Evolutionary conservation across 208 protist species (phyloP).

Genomic region (Leishmania mexicana): DNA sequence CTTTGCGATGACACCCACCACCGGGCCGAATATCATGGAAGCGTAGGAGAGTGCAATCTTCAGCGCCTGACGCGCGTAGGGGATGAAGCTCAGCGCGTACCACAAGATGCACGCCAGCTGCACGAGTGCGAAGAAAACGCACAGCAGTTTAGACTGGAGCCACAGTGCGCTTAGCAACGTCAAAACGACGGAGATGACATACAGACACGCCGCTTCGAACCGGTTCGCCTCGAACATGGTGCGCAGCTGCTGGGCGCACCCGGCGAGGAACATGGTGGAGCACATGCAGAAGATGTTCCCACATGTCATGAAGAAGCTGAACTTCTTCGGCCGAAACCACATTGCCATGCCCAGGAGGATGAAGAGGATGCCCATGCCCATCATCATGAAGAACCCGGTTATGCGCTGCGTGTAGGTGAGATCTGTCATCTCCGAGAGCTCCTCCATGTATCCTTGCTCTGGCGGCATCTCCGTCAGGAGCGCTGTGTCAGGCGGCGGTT

Average conservation of each 20-base stretch:
- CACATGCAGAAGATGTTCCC: conserved; percentile 86
- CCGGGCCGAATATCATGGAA: conserved; percentile 27
- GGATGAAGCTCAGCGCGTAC: conserved; percentile 92
- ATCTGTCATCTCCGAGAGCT: conserved; percentile 65
- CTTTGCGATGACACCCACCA: conserved; percentile 32
- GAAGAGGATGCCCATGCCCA: conserved; percentile 88
- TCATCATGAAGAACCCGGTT: conserved; percentile 74
- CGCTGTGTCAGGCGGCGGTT: conserved; percentile 53
- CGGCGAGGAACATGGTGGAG: conserved; percentile 91
- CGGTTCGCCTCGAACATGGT: conserved; percentile 85
- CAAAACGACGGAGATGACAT: conserved; percentile 62
- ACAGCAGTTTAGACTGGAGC: conserved; percentile 57
- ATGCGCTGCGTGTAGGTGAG: conserved; percentile 87
- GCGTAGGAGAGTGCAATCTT: conserved; percentile 32
- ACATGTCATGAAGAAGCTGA: conserved; percentile 91
- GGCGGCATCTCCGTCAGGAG: conserved; percentile 52
- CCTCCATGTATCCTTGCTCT: conserved; percentile 52
- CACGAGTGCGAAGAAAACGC: conserved; percentile 60
- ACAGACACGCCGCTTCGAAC: conserved; percentile 72
- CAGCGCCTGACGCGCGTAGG: conserved; percentile 77
- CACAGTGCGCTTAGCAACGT: conserved; percentile 75
- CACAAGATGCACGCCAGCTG: conserved; percentile 80
- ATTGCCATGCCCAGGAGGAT: conserved; percentile 67
- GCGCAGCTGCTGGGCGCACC: conserved; percentile 62
- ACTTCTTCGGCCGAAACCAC: conserved; percentile 78